Evolutionary conservation across 2,329 filamentous ascomycete species (phyloP), one percentile per base, ranked within the genome.

Genomic region (Xylaria digitata): DNA sequence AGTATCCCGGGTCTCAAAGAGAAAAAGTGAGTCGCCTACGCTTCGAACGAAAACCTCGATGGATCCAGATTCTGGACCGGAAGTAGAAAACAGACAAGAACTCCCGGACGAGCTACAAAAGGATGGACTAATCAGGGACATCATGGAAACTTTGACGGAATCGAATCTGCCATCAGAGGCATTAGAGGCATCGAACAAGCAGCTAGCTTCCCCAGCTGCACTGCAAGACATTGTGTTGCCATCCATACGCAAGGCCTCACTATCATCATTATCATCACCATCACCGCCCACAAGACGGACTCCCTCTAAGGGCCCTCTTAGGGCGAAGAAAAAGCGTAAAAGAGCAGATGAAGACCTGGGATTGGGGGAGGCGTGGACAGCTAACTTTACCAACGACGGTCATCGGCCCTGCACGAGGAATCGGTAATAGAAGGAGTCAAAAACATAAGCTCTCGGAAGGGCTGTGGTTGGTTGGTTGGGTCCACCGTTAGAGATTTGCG

Each of bases 301-400:
- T 32, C 6, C 13, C 21, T 54, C 40, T 6, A 23, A 15, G n/a
- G 9, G 9, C 9, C 43, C 40, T 19, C 9, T 9, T 15, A 11
- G 5, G 8, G 55, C n/a, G 21, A 54, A 63, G 54, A 73, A 67
- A 43, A 71, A 46, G 66, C 63, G 67, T 7, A 66, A 57, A n/a
- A 66, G 46, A 3, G 61, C 17, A n/a, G 13, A 34, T 2, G 62
- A 71, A 4, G 65, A 63, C 42, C 65, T 75, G 19, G 45, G 46
- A 21, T 66, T 75, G 13, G 72, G 73, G 15, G 66, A 52, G 23
- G 57, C 60, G 1, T 75, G 74, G 74, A 58, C 67, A 21, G 48
- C 63, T 34, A 50, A 48, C 19, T 69, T 72, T 50, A 69, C 71
- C 30, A 63, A 66, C 32, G 34, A 67, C 9, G 72, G 73, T 13